phyloP scores from a whole-genome alignment of 2,329 filamentous ascomycete genomes.

The Aureobasidium lini region DNA sequence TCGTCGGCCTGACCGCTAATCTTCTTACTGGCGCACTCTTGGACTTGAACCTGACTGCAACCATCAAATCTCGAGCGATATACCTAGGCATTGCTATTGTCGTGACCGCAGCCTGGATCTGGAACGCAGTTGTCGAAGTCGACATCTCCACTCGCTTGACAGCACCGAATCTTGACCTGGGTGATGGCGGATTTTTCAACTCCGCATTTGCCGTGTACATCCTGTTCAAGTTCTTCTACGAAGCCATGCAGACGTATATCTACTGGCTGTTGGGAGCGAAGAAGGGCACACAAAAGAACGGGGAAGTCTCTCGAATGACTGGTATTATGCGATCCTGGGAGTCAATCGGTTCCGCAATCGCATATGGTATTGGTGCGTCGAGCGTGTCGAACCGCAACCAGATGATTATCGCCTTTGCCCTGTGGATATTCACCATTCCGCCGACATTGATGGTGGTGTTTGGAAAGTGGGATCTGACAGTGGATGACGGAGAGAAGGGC shows the following conservation, averaged over 20 bases:
- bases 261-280: slow-evolving; percentile 24
- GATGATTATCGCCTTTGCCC: slow-evolving; percentile 26
- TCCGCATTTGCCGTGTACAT: slow-evolving; percentile 20
- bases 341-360: slow-evolving; percentile 27
- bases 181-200: slow-evolving; percentile 16
- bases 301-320: slow-evolving; percentile 27
- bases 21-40: slow-evolving; percentile 16
- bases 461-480: slow-evolving; percentile 16
- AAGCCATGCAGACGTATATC: slow-evolving; percentile 21
- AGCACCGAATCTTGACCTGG: slow-evolving; percentile 16
- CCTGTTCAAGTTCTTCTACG: slow-evolving; percentile 23
- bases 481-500: neutral
- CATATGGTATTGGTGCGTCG: slow-evolving; percentile 27
- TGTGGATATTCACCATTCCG: slow-evolving; percentile 25
- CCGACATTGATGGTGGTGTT: slow-evolving; percentile 18
- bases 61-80: slow-evolving; percentile 14
- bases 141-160: slow-evolving; percentile 3
- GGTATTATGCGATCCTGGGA: slow-evolving; percentile 29
- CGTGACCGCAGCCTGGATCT: slow-evolving; percentile 17
- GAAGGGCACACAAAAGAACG: slow-evolving; percentile 24
- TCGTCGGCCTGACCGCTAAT: slow-evolving; percentile 20
- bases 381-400: slow-evolving; percentile 26
- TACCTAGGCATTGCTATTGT: slow-evolving; percentile 15
- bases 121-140: slow-evolving; percentile 16
- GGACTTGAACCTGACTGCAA: slow-evolving; percentile 14